Conservation (phyloP, 208 protist genomes). For the Wallacemonas sp. region DNA sequence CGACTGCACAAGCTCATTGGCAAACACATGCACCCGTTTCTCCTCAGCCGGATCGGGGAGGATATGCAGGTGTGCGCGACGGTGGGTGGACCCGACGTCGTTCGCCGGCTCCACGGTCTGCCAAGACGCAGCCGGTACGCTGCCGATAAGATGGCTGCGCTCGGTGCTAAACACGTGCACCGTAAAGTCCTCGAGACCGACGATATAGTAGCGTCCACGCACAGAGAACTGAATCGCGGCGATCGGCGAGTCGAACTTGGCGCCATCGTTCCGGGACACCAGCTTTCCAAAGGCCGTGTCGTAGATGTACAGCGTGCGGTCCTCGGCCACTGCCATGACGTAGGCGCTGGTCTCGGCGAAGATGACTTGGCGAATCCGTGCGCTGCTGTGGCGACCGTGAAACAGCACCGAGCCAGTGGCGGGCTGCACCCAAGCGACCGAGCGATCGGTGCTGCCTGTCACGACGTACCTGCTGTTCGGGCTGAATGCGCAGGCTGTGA, state of each 20-base stretch:
- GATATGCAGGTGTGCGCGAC: conserved; percentile 28
- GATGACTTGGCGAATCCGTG: conserved; percentile 22
- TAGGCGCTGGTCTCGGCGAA: conserved; percentile 64
- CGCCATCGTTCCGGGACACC: conserved; percentile 53
- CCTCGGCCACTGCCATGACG: conserved; percentile 52
- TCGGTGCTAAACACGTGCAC: conserved; percentile 75
- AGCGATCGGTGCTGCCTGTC: conserved; percentile 55
- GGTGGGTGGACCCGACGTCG: not conserved
- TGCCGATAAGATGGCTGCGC: conserved; percentile 34
- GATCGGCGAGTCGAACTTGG: conserved; percentile 50
- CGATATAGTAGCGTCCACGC: conserved; percentile 69
- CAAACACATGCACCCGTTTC: conserved; percentile 33
- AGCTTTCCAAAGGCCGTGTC: conserved; percentile 62
- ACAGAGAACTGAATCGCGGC: conserved; percentile 52
- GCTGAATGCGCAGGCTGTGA: conserved; percentile 38
- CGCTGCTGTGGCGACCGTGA: conserved; percentile 34
- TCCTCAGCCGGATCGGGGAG: conserved; percentile 39
- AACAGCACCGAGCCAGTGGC: conserved; percentile 24
- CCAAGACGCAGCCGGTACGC: conserved; percentile 24
- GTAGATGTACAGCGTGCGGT: conserved; percentile 69
- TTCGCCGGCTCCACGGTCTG: not conserved
- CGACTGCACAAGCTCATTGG: not conserved
- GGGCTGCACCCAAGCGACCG: conserved; percentile 46
- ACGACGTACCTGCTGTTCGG: conserved; percentile 43
- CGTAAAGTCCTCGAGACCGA: conserved; percentile 57